Conservation (phyloP, 257 asterid genomes). For the Ocimum tenuiflorum region DNA sequence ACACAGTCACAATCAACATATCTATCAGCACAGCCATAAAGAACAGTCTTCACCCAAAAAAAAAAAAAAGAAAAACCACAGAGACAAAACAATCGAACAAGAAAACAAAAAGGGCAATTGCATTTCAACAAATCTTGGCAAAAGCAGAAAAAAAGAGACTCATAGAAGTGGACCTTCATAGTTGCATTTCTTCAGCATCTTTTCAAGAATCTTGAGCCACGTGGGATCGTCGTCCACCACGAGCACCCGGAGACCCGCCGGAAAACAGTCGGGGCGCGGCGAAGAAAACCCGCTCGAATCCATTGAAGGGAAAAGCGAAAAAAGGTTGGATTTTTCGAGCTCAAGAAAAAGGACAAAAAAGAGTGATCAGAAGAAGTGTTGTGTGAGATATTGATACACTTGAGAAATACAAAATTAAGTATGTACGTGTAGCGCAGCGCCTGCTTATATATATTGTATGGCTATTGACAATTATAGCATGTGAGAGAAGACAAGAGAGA, state of each 20-base stretch:
- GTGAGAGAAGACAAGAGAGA: constrained; percentile 13
- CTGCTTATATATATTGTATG: no score
- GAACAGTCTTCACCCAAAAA: constrained; percentile 2
- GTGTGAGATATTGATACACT: constrained; percentile 6
- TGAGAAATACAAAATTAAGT: neutral
- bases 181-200: constrained; percentile 89
- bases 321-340: constrained; percentile 16
- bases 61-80: no score
- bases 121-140: constrained; percentile 5
- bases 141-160: no score
- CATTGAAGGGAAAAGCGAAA: no score
- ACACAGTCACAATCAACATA: neutral
- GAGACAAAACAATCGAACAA: neutral
- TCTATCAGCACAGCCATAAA: constrained; percentile 8
- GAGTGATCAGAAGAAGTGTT: constrained; percentile 9
- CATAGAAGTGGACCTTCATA: constrained; percentile 95
- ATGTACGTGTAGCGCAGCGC: constrained; percentile 6
- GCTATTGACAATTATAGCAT: constrained; percentile 24
- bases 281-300: constrained; percentile 60
- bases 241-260: constrained; percentile 87
- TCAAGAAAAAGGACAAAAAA: constrained; percentile 22
- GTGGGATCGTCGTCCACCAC: constrained; percentile 98
- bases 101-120: constrained; percentile 12
- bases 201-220: constrained; percentile 94
- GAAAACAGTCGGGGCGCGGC: constrained; percentile 59